Base-by-base conservation (phyloP, 164 flowering plant species). In the Liriodendron chinense region DNA sequence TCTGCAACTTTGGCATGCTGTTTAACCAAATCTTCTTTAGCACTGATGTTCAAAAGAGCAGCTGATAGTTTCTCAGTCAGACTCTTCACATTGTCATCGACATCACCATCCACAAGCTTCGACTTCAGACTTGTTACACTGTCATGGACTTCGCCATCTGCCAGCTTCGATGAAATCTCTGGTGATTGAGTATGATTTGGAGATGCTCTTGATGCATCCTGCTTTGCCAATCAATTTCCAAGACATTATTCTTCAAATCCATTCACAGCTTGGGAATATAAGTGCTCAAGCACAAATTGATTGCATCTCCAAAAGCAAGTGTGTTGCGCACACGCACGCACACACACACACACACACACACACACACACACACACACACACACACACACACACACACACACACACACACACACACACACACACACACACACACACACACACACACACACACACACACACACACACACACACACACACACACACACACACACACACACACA, bases 1-100 rank as follows among this genome's bases (percentile, higher is more conserved):
- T 89, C 92, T 57, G 92, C 90, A 79, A 89, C 92, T 80, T 82
- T 87, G n/a, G 86, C 83, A 80, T 89, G 89, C 75, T 89, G 92
- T 79, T 85, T 86, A n/a, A 87, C 90, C 73, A 87, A 74, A 72
- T 87, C 90, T 75, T 89, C 90, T 78, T 89, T 87, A 18, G 91
- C 97, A 73, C 86, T 89, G 65, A 89, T 86, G 78, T 88, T 90
- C 47, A 82, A 78, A 74, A 91, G 89, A 71, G 97, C 98, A 80
- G 94, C 94, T 62, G 96, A 89, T 72, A 94, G 79, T 77, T 87
- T 93, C 79, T 89, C 90, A 28, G 83, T 84, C 74, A 91, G 81
- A 78, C 73, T 82, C 81, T 79, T 89, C 77, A 86, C 74, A 43
- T 53, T 79, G 66, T 88, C 89, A 74, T 78, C 76, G 25, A 73